Evolutionary conservation across 768 basidiomycete species (phyloP).

Genomic region (Collybia nuda): DNA sequence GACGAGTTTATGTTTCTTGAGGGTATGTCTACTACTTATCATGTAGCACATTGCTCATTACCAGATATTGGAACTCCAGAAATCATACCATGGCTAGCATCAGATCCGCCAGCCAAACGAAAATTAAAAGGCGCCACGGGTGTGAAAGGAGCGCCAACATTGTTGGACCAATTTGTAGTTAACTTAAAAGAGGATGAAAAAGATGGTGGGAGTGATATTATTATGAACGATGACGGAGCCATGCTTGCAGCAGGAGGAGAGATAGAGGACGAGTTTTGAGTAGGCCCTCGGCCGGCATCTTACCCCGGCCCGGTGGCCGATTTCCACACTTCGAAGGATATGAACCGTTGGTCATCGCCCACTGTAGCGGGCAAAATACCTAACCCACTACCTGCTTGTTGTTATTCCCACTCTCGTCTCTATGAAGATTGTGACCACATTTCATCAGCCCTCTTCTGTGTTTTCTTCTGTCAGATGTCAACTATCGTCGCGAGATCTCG

Average conservation of each 20-base stretch:
- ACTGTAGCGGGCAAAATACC: neutral
- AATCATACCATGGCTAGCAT: constrained; percentile 52
- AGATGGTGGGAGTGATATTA: constrained; percentile 29
- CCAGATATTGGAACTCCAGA: constrained; percentile 32
- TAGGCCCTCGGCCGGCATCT: constrained; percentile 1
- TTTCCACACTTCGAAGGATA: no score
- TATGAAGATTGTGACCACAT: constrained; percentile 70
- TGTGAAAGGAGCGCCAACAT: constrained; percentile 31
- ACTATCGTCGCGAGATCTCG: constrained; percentile 50
- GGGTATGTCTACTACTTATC: constrained; percentile 39
- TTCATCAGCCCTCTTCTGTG: constrained; percentile 76
- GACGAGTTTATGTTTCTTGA: constrained; percentile 82
- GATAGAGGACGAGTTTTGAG: constrained; percentile 20
- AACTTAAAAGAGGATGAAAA: constrained; percentile 17
- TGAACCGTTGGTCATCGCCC: constrained; percentile 3
- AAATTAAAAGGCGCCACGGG: constrained; percentile 32
- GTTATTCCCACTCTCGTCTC: neutral
- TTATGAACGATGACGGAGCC: constrained; percentile 62
- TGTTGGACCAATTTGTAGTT: constrained; percentile 52
- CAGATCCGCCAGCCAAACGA: constrained; percentile 43
- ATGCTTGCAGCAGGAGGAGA: constrained; percentile 43
- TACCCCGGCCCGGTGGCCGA: constrained; percentile 4
- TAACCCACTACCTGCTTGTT: neutral
- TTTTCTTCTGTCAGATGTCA: constrained; percentile 66
- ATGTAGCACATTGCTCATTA: neutral